Conservation (phyloP, 805 yeast genomes). For the Wickerhamiella cacticola region DNA sequence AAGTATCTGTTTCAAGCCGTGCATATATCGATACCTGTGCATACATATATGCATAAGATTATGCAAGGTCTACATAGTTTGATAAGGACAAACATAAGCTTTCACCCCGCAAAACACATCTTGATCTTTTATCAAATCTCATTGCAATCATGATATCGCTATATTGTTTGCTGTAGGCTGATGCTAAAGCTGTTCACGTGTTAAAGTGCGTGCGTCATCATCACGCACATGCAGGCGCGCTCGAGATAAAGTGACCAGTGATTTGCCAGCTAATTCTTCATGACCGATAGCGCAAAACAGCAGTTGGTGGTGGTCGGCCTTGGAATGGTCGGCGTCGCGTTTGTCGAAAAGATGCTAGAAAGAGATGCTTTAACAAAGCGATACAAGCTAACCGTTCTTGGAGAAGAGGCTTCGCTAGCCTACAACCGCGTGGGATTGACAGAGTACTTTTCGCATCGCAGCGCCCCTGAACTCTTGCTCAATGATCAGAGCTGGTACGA, state of each 20-base stretch:
- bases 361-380: constrained; percentile 25
- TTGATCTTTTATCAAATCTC: too few species aligned
- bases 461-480: constrained; percentile 13
- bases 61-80: too few species aligned
- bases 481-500: constrained; percentile 18
- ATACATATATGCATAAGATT: too few species aligned
- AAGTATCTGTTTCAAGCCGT: too few species aligned
- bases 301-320: constrained; percentile 30
- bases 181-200: too few species aligned
- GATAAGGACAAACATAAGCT: too few species aligned
- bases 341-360: constrained; percentile 29
- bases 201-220: neutral
- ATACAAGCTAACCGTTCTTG: constrained; percentile 26
- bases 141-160: too few species aligned
- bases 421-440: constrained; percentile 31
- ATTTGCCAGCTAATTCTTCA: neutral
- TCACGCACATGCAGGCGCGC: neutral
- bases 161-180: too few species aligned
- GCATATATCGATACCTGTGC: too few species aligned
- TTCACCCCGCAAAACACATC: too few species aligned
- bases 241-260: too few species aligned
- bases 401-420: constrained; percentile 31
- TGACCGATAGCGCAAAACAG: constrained; percentile 13
- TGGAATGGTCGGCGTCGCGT: constrained; percentile 32
- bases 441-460: constrained; percentile 17